These are phyloP conservation scores for Lasiodiplodia sp. DNA, from an alignment of 2,329 filamentous ascomycete genomes.

Conservation along the genomic window DNA sequence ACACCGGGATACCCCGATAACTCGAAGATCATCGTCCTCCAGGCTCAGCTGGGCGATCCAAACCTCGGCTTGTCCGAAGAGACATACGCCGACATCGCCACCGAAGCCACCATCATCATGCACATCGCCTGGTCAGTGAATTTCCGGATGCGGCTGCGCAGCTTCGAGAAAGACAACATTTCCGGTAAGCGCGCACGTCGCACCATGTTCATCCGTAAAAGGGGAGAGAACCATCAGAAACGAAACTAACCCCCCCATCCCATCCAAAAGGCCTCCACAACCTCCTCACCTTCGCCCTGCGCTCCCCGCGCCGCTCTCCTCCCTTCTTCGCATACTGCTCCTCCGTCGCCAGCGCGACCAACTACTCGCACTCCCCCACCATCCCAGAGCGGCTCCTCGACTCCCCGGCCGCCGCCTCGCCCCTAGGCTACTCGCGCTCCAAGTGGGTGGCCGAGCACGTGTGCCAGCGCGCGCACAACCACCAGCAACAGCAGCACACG, in stretches of 20 bases:
- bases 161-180: constrained; percentile 64
- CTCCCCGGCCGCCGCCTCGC: constrained; percentile 53
- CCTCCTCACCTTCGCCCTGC: constrained; percentile 56
- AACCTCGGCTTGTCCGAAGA: constrained; percentile 57
- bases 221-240: constrained; percentile 20
- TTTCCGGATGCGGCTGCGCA: constrained; percentile 64
- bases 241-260: neutral
- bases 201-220: constrained; percentile 30
- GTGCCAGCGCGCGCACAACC: constrained; percentile 51
- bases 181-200: constrained; percentile 37
- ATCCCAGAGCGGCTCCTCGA: constrained; percentile 51
- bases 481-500: neutral
- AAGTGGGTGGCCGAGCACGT: constrained; percentile 65
- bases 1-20: constrained; percentile 32
- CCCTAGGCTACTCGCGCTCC: constrained; percentile 63
- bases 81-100: constrained; percentile 52
- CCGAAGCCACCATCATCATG: constrained; percentile 60
- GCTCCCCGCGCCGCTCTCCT: constrained; percentile 41
- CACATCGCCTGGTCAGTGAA: constrained; percentile 73
- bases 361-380: constrained; percentile 33
- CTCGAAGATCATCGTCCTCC: constrained; percentile 56
- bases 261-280: constrained; percentile 49
- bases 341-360: constrained; percentile 57
- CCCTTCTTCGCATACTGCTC: constrained; percentile 60
- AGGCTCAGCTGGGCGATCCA: constrained; percentile 56